Conservation (phyloP, 352 stramenopile species). For the Elongisporangium senticosum region DNA sequence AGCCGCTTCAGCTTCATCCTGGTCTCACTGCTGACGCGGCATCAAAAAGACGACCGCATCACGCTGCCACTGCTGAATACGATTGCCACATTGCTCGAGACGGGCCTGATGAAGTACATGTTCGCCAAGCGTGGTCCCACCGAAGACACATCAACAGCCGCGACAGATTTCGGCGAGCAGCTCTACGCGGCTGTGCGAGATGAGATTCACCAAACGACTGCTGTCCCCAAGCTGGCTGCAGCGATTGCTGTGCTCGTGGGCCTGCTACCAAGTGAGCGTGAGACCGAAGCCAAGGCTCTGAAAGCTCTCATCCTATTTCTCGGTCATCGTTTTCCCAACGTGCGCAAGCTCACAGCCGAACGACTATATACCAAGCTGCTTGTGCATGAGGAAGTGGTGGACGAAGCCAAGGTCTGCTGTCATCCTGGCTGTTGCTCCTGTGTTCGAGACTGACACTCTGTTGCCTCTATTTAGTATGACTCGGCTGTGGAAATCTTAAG, state of each 20-base stretch:
- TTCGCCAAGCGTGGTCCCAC: slow-evolving; percentile 33
- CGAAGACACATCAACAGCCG: slow-evolving; percentile 9
- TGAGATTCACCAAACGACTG: slow-evolving; percentile 58
- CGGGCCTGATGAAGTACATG: slow-evolving; percentile 51
- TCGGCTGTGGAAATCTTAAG: slow-evolving; percentile 71
- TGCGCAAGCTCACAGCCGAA: slow-evolving; percentile 80
- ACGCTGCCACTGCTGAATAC: slow-evolving; percentile 87
- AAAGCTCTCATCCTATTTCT: slow-evolving; percentile 72
- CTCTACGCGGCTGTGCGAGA: slow-evolving; percentile 61
- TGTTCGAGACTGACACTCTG: slow-evolving; percentile 5
- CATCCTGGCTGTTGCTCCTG: not conserved
- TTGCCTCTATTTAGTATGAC: slow-evolving; percentile 42
- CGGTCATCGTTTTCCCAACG: slow-evolving; percentile 79
- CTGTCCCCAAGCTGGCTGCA: slow-evolving; percentile 60
- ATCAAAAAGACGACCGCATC: slow-evolving; percentile 73
- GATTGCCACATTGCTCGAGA: slow-evolving; percentile 65
- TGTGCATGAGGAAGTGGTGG: slow-evolving; percentile 65
- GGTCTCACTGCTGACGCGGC: slow-evolving; percentile 49
- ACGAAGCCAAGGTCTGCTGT: slow-evolving; percentile 46
- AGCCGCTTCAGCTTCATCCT: slow-evolving; percentile 65
- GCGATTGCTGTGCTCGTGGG: slow-evolving; percentile 69
- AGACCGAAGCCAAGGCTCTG: slow-evolving; percentile 52
- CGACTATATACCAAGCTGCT: slow-evolving; percentile 78
- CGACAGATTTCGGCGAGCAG: slow-evolving; percentile 46
- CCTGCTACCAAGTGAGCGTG: slow-evolving; percentile 53